These are phyloP conservation scores for Musa balbisiana DNA, from an alignment of 202 grass and related monocot genomes.

Conservation along the genomic window DNA sequence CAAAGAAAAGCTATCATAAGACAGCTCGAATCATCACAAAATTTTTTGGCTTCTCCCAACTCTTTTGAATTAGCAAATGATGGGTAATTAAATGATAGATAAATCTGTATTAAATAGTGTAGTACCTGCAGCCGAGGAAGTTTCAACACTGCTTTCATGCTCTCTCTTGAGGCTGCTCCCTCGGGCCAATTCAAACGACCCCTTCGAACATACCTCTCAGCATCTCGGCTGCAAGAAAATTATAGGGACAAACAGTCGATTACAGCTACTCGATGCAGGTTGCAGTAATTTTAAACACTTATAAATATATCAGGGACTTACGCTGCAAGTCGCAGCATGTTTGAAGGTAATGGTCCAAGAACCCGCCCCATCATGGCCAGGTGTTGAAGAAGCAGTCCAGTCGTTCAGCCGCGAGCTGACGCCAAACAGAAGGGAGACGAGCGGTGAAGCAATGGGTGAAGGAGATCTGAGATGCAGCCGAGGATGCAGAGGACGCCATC, in stretches of 20 bases:
- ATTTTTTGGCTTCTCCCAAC: too few relatives aligned
- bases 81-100: not conserved
- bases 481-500: too few relatives aligned
- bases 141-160: conserved; percentile 81
- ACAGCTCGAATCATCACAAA: not conserved
- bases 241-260: conserved; percentile 1
- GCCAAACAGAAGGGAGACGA: too few relatives aligned
- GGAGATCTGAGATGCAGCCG: too few relatives aligned
- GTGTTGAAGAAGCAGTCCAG: conserved; percentile 26
- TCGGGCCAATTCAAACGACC: conserved; percentile 86
- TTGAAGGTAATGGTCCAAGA: conserved; percentile 49
- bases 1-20: not conserved
- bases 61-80: not conserved
- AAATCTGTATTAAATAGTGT: not conserved
- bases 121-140: conserved; percentile 44
- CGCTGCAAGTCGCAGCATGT: conserved; percentile 71
- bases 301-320: conserved; percentile 29
- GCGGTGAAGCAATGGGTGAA: too few relatives aligned
- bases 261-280: conserved; percentile 1
- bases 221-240: conserved; percentile 40
- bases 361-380: conserved; percentile 95
- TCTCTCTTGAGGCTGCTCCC: conserved; percentile 65
- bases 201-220: conserved; percentile 75
- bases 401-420: too few relatives aligned
- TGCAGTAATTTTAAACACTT: not conserved